phyloP scores from a whole-genome alignment of 345 rosid genomes.

The Brassica juncea region DNA sequence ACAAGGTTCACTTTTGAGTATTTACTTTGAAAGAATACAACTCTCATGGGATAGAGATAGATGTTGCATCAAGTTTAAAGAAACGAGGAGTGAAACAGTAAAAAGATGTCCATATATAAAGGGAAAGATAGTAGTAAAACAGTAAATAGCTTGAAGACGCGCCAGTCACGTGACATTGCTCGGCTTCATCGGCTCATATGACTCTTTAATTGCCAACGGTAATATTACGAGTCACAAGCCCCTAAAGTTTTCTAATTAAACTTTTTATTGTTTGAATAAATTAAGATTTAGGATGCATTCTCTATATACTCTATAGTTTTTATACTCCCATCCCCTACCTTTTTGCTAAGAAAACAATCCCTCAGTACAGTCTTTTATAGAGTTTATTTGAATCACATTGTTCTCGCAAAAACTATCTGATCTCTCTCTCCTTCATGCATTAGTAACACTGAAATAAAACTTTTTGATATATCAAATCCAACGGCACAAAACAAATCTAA shows the following conservation, averaged over 20 bases:
- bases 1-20: no score
- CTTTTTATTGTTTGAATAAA: not conserved
- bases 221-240: conserved; percentile 14
- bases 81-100: not conserved
- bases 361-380: not conserved
- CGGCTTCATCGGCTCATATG: not conserved
- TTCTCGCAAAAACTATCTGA: not conserved
- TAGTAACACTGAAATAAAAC: not conserved
- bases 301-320: not conserved
- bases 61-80: conserved; percentile 14
- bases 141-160: conserved; percentile 2
- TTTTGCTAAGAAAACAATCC: conserved; percentile 4
- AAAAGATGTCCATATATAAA: not conserved
- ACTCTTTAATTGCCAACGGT: conserved; percentile 38
- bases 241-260: not conserved
- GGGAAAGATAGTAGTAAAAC: conserved; percentile 2
- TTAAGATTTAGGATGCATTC: conserved; percentile 12
- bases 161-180: conserved; percentile 42
- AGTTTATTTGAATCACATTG: conserved; percentile 6
- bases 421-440: not conserved
- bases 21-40: not conserved
- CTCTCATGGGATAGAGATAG: conserved; percentile 4
- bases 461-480: not conserved
- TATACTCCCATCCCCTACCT: conserved; percentile 15
- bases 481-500: not conserved